phyloP scores from a whole-genome alignment of 495 filamentous ascomycete genomes.

The Podospora conica region DNA sequence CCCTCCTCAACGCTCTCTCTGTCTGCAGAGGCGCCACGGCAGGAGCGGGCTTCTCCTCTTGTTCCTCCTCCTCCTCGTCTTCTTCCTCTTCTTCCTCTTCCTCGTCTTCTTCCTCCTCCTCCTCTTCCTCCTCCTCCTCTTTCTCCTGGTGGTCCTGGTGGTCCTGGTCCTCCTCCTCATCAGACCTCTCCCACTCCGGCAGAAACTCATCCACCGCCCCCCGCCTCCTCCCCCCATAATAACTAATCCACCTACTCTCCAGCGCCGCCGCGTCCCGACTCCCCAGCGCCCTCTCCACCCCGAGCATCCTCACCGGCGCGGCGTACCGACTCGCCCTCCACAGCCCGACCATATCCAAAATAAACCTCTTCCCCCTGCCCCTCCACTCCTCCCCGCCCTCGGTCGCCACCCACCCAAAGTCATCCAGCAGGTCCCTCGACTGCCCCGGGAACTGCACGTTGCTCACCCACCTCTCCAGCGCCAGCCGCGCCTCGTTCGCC shows the following conservation, averaged over 20 bases:
- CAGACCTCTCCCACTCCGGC: neutral
- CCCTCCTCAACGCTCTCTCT: too few relatives aligned
- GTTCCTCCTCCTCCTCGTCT: too few relatives aligned
- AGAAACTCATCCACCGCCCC: too few relatives aligned
- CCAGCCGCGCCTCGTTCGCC: neutral
- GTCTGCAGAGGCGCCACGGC: too few relatives aligned
- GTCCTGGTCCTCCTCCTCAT: neutral
- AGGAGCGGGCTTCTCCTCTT: too few relatives aligned
- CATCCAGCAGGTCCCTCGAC: neutral
- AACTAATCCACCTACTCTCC: neutral
- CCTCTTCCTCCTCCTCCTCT: neutral
- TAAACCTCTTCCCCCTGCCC: neutral
- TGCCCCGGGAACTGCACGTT: neutral
- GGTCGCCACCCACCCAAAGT: neutral
- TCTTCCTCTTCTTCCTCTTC: neutral
- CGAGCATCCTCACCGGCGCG: neutral
- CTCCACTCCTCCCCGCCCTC: neutral
- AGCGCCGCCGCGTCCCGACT: neutral
- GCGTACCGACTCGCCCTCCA: neutral
- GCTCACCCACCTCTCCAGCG: neutral
- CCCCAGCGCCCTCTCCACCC: neutral
- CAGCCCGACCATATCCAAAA: neutral
- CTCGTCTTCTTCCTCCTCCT: neutral
- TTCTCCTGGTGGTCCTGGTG: too few relatives aligned
- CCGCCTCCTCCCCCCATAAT: too few relatives aligned